Evolutionary conservation across 345 rosid species (phyloP).

Genomic region (Angophora floribunda): DNA sequence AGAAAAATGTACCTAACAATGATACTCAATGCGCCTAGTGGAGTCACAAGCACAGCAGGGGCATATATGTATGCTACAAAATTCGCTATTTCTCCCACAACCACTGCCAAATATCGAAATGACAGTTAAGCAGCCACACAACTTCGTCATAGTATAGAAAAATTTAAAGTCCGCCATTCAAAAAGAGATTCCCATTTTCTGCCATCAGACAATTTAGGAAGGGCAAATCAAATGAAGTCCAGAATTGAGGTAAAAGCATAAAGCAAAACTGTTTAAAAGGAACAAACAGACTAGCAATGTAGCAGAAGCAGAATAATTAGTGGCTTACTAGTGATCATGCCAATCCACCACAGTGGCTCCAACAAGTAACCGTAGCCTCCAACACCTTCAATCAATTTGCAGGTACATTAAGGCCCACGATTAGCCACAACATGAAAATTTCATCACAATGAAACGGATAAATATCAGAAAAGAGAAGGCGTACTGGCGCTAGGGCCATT

Average conservation of each 20-base stretch:
- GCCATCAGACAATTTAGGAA: neutral
- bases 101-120: conserved; percentile 13
- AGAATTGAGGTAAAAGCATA: neutral
- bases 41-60: conserved; percentile 43
- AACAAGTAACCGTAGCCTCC: conserved; percentile 40
- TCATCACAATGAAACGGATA: neutral
- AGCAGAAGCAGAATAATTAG: neutral
- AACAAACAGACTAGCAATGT: neutral
- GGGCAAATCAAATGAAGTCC: neutral
- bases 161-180: neutral
- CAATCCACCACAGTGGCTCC: conserved; percentile 50
- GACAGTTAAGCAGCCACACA: neutral
- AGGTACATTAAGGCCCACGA: neutral
- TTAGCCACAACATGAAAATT: neutral
- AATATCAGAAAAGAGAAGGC: neutral
- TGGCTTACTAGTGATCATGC: conserved; percentile 45
- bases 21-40: conserved; percentile 47
- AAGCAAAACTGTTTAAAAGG: neutral
- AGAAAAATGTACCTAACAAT: conserved; percentile 25
- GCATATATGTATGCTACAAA: conserved; percentile 40
- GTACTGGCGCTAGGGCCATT: conserved; percentile 8
- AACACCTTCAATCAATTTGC: conserved; percentile 7
- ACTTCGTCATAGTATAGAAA: neutral
- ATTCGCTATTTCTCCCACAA: conserved; percentile 39
- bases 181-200: neutral